Evolutionary conservation across 108 stramenopile species (phyloP), one percentile per base, ranked within the genome.

Genomic region (Conticribra guillardii): DNA sequence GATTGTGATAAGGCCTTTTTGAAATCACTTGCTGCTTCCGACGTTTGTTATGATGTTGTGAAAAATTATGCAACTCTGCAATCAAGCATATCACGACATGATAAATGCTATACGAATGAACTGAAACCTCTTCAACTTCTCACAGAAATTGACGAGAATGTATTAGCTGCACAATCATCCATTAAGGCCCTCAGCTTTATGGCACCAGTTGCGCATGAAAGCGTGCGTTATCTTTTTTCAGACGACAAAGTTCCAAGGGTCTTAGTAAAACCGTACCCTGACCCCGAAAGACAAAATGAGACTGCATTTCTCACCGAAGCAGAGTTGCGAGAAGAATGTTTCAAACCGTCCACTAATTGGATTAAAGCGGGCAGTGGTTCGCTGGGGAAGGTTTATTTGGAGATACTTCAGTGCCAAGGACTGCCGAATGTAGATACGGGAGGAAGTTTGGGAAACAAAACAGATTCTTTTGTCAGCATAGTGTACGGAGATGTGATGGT

Each of bases 221-320:
- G 51, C 17, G 54, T 81, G 21, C 46, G 70, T 11, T 81, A 72
- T 30, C 27, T 65, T 1, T 41, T 76, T 37, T 76, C 75, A 19
- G 52, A 66, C 29, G 63, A 72, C 22, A 48, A 18, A 4, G 58
- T 60, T 44, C 52, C 41, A 19, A 46, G 66, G 37, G 19, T 76
- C 9, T 17, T 74, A 23, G 84, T 87, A 45, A 89, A 87, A 64
- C 90, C 90, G n/a, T 72, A 83, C 60, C 85, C 90, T 4, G 88
- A 91, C 65, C 88, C 90, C 0, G 21, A 60, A 0, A 47, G 85
- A 27, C 21, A 44, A 19, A 30, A 84, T 8, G 60, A 73, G 47
- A 87, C 90, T 15, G 59, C 47, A 19, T 87, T 79, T 62, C 46
- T 89, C 18, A 65, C 81, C 15, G 73, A 79, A 52, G 53, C 71